Evolutionary conservation across 2,329 filamentous ascomycete genomes (phyloP), one percentile per base, ranked within the genome.

Genomic region (Tolypocladium sp.): DNA sequence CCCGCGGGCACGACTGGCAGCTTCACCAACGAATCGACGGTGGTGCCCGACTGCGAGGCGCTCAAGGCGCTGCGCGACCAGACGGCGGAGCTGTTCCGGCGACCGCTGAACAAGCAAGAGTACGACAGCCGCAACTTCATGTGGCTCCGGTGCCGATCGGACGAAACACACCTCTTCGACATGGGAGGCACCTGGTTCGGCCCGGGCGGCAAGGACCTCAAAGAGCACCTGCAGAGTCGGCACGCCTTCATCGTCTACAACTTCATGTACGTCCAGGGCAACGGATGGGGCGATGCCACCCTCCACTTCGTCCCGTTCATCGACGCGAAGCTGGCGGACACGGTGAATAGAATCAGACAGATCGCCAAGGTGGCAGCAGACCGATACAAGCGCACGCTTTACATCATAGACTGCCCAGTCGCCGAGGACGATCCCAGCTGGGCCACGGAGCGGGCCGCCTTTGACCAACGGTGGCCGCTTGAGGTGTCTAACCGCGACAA

Each of bases 41-140:
- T 3, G n/a, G 7, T 22, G 10, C 1, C 15, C 9, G 13, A 51
- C 46, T 51, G 46, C 27, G 22, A 20, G 8, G 2, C 3, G 15
- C 3, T 33, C 15, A 25, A 3, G 37, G 10, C 3, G 46, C 2
- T 15, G 25, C 56, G 42, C 35, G n/a, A 57, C 22, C 5, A 27
- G 9, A 41, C 56, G 46, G 35, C 27, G 35, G 46, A 33, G 46
- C 27, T 57, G 1, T 57, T 53, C 9, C 30, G 22, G 25, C 46
- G 44, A 13, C 13, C 17, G n/a, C 49, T 53, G 3, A 53, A 4
- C 17, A n/a, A 13, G n/a, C 1, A 35, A 22, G 49, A 54, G 37
- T 54, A 58, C 37, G 33, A 54, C 25, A 22, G 6, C 17, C 57
- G 57, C 49, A 42, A 58, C 38, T 58, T 58, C 37, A 58, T 58